Evolutionary conservation across 2,329 filamentous ascomycete genomes (phyloP).

Genomic region (Arthrobotrys conoides): DNA sequence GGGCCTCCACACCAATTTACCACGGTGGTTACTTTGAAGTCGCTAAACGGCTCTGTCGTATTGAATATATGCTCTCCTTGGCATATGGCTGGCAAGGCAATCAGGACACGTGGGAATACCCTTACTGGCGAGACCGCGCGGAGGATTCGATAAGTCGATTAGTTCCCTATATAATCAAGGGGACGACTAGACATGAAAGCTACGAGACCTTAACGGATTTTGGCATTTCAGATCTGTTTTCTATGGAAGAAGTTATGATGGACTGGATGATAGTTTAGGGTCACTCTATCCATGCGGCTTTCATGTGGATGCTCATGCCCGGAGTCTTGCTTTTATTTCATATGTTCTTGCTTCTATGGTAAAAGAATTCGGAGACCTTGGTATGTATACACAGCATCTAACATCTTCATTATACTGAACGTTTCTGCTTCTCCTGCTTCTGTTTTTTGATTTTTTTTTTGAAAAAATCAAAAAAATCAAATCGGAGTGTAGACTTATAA

Average conservation of each 20-base stretch:
- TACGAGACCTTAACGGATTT: not conserved
- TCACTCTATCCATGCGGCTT: no score
- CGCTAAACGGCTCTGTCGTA: not conserved
- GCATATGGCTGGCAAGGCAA: not conserved
- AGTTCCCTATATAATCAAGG: not conserved
- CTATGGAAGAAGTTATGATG: not conserved
- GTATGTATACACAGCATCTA: no score
- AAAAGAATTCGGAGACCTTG: no score
- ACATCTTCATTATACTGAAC: no score
- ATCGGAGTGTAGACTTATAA: no score
- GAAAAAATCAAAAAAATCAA: no score
- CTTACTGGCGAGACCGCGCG: not conserved
- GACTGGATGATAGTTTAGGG: not conserved
- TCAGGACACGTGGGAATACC: not conserved
- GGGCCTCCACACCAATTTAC: no score
- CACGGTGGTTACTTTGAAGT: not conserved
- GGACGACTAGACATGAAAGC: not conserved
- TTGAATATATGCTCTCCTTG: not conserved
- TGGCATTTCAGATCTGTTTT: not conserved
- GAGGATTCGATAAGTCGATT: not conserved
- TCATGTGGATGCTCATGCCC: no score
- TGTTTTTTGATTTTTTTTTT: no score
- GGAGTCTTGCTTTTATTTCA: no score
- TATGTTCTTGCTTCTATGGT: no score
- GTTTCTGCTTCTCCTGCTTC: no score